Percentiles rank a stretch among this genome's conserved stretches.
Conservation (phyloP, 1,139 yeast genomes). For the Candida tropicalis region DNA sequence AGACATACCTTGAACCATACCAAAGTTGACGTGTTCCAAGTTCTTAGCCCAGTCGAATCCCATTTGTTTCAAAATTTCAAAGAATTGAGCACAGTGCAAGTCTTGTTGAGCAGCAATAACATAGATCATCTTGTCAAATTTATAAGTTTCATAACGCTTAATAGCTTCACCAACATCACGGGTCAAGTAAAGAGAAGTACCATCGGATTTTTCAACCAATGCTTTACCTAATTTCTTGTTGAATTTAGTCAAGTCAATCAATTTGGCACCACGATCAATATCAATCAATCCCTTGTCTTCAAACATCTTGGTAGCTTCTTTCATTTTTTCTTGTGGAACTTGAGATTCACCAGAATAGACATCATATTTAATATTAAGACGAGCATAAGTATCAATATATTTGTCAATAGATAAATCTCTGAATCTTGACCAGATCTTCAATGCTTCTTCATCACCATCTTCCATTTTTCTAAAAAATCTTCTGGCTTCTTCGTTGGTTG, state of each 20-base stretch:
- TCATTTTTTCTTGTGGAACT: conserved; percentile 76
- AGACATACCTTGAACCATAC: conserved; percentile 99
- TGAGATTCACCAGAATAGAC: conserved; percentile 95
- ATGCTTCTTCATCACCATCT: conserved; percentile 83
- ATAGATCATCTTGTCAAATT: conserved; percentile 94
- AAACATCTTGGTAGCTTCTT: conserved; percentile 62
- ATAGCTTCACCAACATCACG: conserved; percentile 98
- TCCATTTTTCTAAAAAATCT: conserved; percentile 90
- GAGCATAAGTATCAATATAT: conserved; percentile 85
- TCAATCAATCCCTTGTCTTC: conserved; percentile 71
- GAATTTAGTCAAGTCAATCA: conserved; percentile 82
- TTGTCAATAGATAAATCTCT: conserved; percentile 86
- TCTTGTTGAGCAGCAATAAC: conserved; percentile 97
- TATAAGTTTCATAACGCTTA: conserved; percentile 79
- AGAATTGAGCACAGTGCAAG: conserved; percentile 90
- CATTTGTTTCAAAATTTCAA: conserved; percentile 91
- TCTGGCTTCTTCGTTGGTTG: conserved; percentile 83
- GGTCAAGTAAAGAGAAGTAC: conserved; percentile 91
- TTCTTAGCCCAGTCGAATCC: conserved; percentile 86
- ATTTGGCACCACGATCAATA: conserved; percentile 89
- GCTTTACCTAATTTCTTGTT: conserved; percentile 95
- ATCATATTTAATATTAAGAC: conserved; percentile 87
- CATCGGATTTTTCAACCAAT: conserved; percentile 92
- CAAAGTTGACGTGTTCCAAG: conserved; percentile 86
- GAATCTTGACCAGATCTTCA: conserved; percentile 82